phyloP scores from a whole-genome alignment of 306 rosid genomes.

The Morella rubra region DNA sequence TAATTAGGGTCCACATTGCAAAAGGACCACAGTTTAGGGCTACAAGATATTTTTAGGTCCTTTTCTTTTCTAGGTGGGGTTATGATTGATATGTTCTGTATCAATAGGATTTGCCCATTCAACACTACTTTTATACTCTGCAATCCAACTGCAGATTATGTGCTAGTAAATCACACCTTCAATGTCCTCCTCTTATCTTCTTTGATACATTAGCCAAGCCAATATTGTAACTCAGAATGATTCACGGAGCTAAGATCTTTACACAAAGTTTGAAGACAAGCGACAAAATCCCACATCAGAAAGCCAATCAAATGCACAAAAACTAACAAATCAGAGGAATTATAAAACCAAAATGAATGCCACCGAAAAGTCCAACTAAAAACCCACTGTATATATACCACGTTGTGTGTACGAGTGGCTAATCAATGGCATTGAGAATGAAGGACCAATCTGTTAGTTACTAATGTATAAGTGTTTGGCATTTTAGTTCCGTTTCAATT shows the following conservation, averaged over 20 bases:
- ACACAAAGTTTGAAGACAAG: slow-evolving; percentile 78
- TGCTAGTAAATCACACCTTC: too few relatives aligned
- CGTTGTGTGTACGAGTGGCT: slow-evolving; percentile 90
- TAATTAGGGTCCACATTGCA: too few relatives aligned
- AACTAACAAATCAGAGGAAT: slow-evolving; percentile 2
- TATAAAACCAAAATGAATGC: not conserved
- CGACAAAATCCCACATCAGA: slow-evolving; percentile 17
- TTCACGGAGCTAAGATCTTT: slow-evolving; percentile 80
- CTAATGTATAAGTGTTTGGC: too few relatives aligned
- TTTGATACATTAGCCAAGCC: slow-evolving; percentile 84
- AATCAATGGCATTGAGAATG: slow-evolving; percentile 57
- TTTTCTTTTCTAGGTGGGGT: too few relatives aligned
- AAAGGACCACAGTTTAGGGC: too few relatives aligned
- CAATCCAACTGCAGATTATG: too few relatives aligned
- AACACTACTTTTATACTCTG: too few relatives aligned
- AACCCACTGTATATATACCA: slow-evolving; percentile 47
- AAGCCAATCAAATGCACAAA: not conserved
- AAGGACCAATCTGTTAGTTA: slow-evolving; percentile 60
- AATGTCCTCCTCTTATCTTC: too few relatives aligned
- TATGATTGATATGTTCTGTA: too few relatives aligned
- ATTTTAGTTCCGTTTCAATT: too few relatives aligned
- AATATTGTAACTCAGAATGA: slow-evolving; percentile 80
- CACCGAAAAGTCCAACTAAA: slow-evolving; percentile 1
- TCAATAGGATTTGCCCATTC: too few relatives aligned
- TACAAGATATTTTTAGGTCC: too few relatives aligned